Conservation (phyloP, 768 basidiomycete genomes). For the Lepiota venenata region DNA sequence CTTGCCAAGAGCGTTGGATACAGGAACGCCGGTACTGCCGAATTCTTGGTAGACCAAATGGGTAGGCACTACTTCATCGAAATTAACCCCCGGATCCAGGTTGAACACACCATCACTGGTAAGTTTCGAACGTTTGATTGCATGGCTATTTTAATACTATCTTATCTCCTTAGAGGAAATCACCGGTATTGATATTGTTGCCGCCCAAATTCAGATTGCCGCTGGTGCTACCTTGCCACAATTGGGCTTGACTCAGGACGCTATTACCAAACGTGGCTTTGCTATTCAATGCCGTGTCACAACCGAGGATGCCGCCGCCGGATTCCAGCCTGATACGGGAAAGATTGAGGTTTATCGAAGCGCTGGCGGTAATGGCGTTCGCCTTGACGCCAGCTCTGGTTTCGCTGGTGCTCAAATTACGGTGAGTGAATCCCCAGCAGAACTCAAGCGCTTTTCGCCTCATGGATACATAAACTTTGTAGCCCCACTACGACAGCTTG, state of each 20-base stretch:
- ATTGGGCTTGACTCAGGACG: slow-evolving; percentile 93
- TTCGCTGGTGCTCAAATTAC: slow-evolving; percentile 99
- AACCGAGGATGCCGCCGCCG: slow-evolving; percentile 89
- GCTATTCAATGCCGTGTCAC: slow-evolving; percentile 99
- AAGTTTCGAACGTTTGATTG: slow-evolving; percentile 8
- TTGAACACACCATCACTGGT: slow-evolving; percentile 99
- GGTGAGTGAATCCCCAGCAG: slow-evolving; percentile 37
- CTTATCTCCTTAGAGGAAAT: slow-evolving; percentile 77
- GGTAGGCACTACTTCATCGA: slow-evolving; percentile 99
- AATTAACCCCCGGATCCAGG: slow-evolving; percentile 99
- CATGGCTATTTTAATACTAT: background rate
- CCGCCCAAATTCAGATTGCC: slow-evolving; percentile 99
- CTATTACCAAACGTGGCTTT: slow-evolving; percentile 93
- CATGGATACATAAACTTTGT: background rate
- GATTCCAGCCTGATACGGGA: slow-evolving; percentile 97
- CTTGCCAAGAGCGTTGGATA: slow-evolving; percentile 92
- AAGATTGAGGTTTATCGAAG: slow-evolving; percentile 99
- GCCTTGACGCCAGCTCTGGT: slow-evolving; percentile 94
- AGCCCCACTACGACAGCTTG: slow-evolving; percentile 98
- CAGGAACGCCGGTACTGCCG: slow-evolving; percentile 95
- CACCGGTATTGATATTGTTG: slow-evolving; percentile 98
- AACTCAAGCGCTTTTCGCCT: background rate
- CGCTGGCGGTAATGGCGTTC: slow-evolving; percentile 97
- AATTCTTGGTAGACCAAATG: slow-evolving; percentile 97
- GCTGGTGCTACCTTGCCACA: slow-evolving; percentile 95